A percentile compares a stretch with the other conserved stretches of the same genome.
Evolutionary conservation across 2,329 filamentous ascomycete species (phyloP).

Genomic region (Ophiocordyceps unilateralis): DNA sequence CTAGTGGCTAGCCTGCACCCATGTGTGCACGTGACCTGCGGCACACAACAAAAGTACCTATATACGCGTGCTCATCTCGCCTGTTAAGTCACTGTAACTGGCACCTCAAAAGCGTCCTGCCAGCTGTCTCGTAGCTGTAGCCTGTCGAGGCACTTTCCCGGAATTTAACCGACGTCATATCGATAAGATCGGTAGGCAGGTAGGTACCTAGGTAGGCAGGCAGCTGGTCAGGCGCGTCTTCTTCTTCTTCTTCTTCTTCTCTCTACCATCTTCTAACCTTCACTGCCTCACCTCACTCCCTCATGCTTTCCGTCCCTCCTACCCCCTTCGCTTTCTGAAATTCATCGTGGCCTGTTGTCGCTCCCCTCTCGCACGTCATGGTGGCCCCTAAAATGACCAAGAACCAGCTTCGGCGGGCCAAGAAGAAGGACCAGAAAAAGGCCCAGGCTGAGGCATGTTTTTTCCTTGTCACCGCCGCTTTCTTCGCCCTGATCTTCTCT

Average conservation of each 20-base stretch:
- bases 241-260: not conserved
- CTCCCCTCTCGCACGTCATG: conserved; percentile 25
- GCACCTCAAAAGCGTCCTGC: no score
- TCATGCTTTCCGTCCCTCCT: not conserved
- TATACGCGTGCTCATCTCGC: no score
- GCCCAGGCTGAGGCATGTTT: conserved; percentile 33
- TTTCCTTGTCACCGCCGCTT: not conserved
- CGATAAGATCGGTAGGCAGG: not conserved
- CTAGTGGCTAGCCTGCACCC: no score
- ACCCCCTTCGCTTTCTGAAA: no score
- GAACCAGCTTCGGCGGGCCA: conserved; percentile 81
- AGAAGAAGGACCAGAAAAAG: conserved; percentile 86
- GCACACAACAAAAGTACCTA: no score
- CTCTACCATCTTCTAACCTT: conserved; percentile 19
- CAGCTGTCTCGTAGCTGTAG: no score
- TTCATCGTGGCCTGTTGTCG: no score
- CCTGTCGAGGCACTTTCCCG: no score
- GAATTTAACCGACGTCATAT: not conserved
- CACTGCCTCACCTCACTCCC: conserved; percentile 11
- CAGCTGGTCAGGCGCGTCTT: not conserved
- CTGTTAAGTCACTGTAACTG: no score
- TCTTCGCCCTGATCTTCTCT: not conserved
- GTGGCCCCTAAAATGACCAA: conserved; percentile 64
- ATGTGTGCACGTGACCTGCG: no score
- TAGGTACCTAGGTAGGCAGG: no score